These are phyloP conservation scores for Xylariaceae sp. DNA, from an alignment of 2,329 filamentous ascomycete genomes.

Conservation along the genomic window DNA sequence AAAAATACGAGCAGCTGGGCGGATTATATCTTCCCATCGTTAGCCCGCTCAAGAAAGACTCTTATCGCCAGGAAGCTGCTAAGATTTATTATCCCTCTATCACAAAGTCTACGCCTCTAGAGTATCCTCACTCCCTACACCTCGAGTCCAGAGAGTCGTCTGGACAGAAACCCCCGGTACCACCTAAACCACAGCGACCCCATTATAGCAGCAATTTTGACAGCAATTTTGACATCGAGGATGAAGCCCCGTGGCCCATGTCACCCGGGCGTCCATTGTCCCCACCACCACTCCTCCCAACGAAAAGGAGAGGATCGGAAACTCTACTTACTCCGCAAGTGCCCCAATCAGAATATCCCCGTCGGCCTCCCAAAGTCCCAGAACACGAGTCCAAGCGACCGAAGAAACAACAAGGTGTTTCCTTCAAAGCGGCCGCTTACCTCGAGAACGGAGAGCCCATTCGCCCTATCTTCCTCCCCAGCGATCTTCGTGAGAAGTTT, in stretches of 20 bases:
- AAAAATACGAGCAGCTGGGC: no score
- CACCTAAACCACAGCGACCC: constrained; percentile 33
- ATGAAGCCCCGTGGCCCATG: no score
- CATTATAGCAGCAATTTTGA: no score
- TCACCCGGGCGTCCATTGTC: constrained; percentile 32
- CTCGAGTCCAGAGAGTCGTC: constrained; percentile 14
- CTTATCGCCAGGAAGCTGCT: constrained; percentile 8
- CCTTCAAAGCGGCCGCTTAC: constrained; percentile 80
- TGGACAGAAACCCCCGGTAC: constrained; percentile 35
- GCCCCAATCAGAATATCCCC: constrained; percentile 20
- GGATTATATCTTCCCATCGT: no score
- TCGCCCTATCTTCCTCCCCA: constrained; percentile 82
- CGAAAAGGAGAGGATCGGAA: no score
- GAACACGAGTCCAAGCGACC: constrained; percentile 20
- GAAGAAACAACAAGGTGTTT: constrained; percentile 57
- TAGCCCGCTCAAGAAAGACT: neutral
- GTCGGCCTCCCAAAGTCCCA: constrained; percentile 31
- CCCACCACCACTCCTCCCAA: constrained; percentile 26
- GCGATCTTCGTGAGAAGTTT: constrained; percentile 69
- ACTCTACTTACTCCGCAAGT: constrained; percentile 18
- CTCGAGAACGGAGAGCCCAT: constrained; percentile 86
- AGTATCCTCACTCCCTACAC: constrained; percentile 35
- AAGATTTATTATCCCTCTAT: constrained; percentile 56
- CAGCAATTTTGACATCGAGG: no score
- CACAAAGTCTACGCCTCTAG: constrained; percentile 45